Evolutionary conservation across 2,329 filamentous ascomycete species (phyloP).

Genomic region (Diaporthe helianthi): DNA sequence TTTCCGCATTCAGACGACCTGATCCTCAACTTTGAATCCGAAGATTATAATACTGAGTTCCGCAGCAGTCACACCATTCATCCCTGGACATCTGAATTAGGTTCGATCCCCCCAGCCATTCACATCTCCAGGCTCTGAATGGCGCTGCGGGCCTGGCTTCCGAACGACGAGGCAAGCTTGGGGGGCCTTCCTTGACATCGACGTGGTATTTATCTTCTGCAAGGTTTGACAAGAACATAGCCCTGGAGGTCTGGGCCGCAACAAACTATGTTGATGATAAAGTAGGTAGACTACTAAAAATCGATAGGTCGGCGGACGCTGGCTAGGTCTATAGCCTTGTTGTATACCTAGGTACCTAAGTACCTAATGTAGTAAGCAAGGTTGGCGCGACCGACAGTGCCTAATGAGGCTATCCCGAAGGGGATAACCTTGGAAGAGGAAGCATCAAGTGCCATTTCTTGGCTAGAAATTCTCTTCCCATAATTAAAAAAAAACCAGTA

Average conservation of each 20-base stretch:
- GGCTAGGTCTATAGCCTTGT: too few species aligned
- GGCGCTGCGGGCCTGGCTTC: background rate
- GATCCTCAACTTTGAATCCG: conserved; percentile 8
- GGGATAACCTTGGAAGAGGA: too few species aligned
- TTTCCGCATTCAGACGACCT: background rate
- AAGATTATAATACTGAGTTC: background rate
- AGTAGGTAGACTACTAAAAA: too few species aligned
- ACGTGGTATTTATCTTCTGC: background rate
- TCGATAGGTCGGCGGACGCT: too few species aligned
- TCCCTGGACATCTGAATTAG: background rate
- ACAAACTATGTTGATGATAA: background rate
- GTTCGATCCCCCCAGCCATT: background rate
- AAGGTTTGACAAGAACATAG: background rate
- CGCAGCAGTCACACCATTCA: background rate
- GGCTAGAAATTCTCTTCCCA: too few species aligned
- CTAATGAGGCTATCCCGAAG: too few species aligned
- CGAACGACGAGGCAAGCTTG: background rate
- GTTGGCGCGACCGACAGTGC: too few species aligned
- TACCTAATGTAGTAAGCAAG: too few species aligned
- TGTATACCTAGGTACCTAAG: too few species aligned
- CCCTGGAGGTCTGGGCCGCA: background rate
- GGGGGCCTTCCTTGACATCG: background rate
- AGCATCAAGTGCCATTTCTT: too few species aligned
- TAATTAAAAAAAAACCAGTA: too few species aligned
- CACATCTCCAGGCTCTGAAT: conserved; percentile 9